These are phyloP conservation scores for Deuterostichococcus epilithicus DNA, from an alignment of 139 green algal species.

Conservation along the genomic window DNA sequence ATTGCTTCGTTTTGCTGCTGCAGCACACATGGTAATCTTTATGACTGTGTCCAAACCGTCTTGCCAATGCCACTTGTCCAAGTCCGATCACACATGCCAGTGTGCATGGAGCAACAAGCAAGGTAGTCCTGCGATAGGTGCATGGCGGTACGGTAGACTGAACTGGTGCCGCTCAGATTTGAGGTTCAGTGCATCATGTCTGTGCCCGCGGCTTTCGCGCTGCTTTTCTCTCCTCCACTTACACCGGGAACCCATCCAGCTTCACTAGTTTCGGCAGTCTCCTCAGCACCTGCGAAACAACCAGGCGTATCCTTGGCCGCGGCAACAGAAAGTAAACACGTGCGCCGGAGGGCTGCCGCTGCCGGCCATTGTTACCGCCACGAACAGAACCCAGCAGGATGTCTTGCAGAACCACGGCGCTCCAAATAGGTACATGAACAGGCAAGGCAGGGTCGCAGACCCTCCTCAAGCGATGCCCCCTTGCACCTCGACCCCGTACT, in stretches of 20 bases:
- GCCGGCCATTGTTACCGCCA: not conserved
- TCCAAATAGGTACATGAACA: not conserved
- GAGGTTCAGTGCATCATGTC: too few species aligned
- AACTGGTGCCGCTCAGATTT: too few species aligned
- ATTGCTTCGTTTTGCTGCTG: too few species aligned
- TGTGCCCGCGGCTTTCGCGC: constrained; percentile 30
- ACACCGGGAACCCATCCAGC: constrained; percentile 83
- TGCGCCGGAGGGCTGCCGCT: not conserved
- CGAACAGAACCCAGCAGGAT: not conserved
- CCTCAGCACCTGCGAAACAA: constrained; percentile 61
- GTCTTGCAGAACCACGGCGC: not conserved
- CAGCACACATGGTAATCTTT: too few species aligned
- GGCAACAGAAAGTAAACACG: constrained; percentile 3
- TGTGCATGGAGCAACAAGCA: too few species aligned
- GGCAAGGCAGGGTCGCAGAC: not conserved
- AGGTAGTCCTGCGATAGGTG: too few species aligned
- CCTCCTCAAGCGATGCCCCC: not conserved
- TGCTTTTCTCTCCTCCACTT: constrained; percentile 77
- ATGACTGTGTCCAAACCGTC: too few species aligned
- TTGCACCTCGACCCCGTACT: constrained; percentile 78
- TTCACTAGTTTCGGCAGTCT: constrained; percentile 84
- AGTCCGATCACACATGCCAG: too few species aligned
- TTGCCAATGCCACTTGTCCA: too few species aligned
- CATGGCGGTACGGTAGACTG: too few species aligned
- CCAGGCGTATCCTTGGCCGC: not conserved